phyloP scores from a whole-genome alignment of 2,329 filamentous ascomycete genomes.

The Aschersonia sp. region DNA sequence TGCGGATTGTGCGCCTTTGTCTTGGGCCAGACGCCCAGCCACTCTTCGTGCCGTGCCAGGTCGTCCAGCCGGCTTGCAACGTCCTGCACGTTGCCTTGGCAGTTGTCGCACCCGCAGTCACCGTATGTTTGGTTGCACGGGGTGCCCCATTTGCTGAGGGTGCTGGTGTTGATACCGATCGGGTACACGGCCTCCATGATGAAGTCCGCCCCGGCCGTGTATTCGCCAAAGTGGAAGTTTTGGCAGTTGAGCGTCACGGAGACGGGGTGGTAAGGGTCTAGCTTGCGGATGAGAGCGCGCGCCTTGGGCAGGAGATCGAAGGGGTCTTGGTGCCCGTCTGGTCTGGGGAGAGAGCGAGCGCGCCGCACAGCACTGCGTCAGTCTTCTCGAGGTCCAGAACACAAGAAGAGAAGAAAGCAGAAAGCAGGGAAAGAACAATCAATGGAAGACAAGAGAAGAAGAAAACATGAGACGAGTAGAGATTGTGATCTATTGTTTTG shows the following conservation, averaged over 20 bases:
- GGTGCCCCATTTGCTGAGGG: slow-evolving; percentile 40
- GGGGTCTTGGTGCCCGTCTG: slow-evolving; percentile 41
- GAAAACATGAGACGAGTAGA: too few species aligned
- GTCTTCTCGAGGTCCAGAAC: neutral
- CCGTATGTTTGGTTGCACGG: slow-evolving; percentile 43
- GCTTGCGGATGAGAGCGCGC: slow-evolving; percentile 26
- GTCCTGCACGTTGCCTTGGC: slow-evolving; percentile 36
- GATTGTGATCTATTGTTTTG: too few species aligned
- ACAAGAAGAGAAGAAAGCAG: too few species aligned
- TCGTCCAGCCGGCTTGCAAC: slow-evolving; percentile 27
- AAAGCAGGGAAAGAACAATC: too few species aligned
- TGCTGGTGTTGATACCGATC: slow-evolving; percentile 36
- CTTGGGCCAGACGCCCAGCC: slow-evolving; percentile 26
- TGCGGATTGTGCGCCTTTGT: slow-evolving; percentile 30
- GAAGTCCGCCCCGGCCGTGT: slow-evolving; percentile 40
- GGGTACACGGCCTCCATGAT: slow-evolving; percentile 47
- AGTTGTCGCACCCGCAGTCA: slow-evolving; percentile 50
- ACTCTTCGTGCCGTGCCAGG: slow-evolving; percentile 20
- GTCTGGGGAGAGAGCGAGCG: slow-evolving; percentile 12
- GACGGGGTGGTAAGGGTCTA: slow-evolving; percentile 49
- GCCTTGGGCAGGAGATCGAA: slow-evolving; percentile 28
- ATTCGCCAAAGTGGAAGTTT: slow-evolving; percentile 43
- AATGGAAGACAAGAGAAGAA: too few species aligned
- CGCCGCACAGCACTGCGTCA: too few species aligned
- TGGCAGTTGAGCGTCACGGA: slow-evolving; percentile 45